Base-by-base conservation (phyloP, 192 early-diverging fungal genomes). In the Backusella tuberculispora region DNA sequence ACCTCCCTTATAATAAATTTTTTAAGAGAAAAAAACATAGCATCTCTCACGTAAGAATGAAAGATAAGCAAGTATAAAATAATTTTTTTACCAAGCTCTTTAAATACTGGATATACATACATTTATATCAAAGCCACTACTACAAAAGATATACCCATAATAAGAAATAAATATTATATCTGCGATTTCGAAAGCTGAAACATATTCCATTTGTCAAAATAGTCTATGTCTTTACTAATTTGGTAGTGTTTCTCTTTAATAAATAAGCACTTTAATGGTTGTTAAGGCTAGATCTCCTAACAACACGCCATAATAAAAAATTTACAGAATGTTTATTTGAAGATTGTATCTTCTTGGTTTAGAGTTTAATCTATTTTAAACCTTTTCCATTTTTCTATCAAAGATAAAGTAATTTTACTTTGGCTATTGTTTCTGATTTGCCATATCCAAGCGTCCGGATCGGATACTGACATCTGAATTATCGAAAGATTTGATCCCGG, bases 401-500 rank as follows among this genome's bases (percentile, higher is more conserved):
- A 1, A 0, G 26, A 60, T 24, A 26, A 12, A 60, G 21, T 60
- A 26, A 34, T 1, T 34, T 34, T 34, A 34, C 29, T 8, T 10
- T 60, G 10, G 10, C 8, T 12, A 1, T 3, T 5, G n/a, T 6
- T 60, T 60, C 19, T 24, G 21, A 12, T 26, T 60, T 26, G 12
- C 24, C 21, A 60, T 60, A 60, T 60, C 53, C 53, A 60, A 24
- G 24, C 5, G 10, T 60, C 10, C 53, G 53, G 53, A 60, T 60
- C 53, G 53, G 53, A 60, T 60, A 9, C 13, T 26, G 21, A 60
- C 53, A 60, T 26, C 24, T 26, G 53, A 60, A 9, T 60, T 21
- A 60, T 60, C 53, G 21, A 60, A 26, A 60, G 53, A 26, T 60
- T 12, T 60, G 53, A 60, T 60, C 53, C 53, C 53, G 53, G 4